Percentiles rank a stretch among this genome's conserved stretches.
Evolutionary conservation across 2,329 filamentous ascomycete genomes (phyloP).

Genomic region (Colletotrichum musae): DNA sequence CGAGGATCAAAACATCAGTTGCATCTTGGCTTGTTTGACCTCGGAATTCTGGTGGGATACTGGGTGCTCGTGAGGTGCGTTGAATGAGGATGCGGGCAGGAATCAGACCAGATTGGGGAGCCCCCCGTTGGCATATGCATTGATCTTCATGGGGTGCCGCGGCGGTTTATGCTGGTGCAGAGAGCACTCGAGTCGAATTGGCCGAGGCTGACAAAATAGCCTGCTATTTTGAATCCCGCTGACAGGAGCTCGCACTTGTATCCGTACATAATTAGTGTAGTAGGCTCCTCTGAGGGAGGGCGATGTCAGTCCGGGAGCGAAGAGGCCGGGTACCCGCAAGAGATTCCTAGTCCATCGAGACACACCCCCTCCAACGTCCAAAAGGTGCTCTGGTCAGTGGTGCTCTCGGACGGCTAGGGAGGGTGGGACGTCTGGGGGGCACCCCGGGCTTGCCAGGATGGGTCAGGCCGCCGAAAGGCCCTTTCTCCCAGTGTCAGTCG

Average conservation of each 20-base stretch:
- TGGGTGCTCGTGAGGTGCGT: background rate
- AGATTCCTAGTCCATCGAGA: slow-evolving; percentile 22
- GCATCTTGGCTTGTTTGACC: slow-evolving; percentile 24
- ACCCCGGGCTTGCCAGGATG: slow-evolving; percentile 28
- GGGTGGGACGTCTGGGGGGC: slow-evolving; percentile 27
- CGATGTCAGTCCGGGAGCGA: slow-evolving; percentile 8
- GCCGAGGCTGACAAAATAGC: slow-evolving; percentile 34
- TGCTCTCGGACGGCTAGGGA: slow-evolving; percentile 19
- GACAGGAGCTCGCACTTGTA: slow-evolving; percentile 15
- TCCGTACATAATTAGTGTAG: too few species aligned
- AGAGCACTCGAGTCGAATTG: slow-evolving; percentile 15
- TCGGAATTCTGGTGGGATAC: slow-evolving; percentile 7
- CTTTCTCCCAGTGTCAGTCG: slow-evolving; percentile 29
- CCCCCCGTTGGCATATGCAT: slow-evolving; percentile 28
- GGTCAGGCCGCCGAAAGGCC: slow-evolving; percentile 30
- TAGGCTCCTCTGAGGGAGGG: slow-evolving; percentile 10
- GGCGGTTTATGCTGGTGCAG: slow-evolving; percentile 27
- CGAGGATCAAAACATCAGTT: slow-evolving; percentile 25
- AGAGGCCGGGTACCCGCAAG: slow-evolving; percentile 5
- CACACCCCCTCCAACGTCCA: slow-evolving; percentile 18
- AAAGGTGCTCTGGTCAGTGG: background rate
- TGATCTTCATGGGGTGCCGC: slow-evolving; percentile 34
- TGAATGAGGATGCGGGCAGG: slow-evolving; percentile 1
- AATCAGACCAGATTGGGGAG: slow-evolving; percentile 19
- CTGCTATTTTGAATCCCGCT: slow-evolving; percentile 31